phyloP scores from a whole-genome alignment of 805 yeast species.

The Suhomyces sp. region DNA sequence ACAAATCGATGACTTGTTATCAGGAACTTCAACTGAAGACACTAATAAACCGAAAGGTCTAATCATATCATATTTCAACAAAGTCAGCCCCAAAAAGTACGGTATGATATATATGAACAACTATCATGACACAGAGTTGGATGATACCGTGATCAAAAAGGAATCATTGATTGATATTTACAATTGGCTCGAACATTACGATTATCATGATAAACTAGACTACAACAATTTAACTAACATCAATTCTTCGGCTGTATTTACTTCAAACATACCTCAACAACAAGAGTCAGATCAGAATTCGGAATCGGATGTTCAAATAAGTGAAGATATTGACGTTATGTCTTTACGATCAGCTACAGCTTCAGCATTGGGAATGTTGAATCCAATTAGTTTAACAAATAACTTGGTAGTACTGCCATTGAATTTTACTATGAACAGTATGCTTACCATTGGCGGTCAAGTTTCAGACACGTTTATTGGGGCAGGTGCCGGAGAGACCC shows the following conservation, averaged over 20 bases:
- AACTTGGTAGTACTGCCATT: slow-evolving; percentile 39
- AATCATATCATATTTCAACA: slow-evolving; percentile 28
- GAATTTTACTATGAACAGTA: slow-evolving; percentile 33
- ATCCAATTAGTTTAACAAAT: slow-evolving; percentile 36
- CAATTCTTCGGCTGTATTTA: slow-evolving; percentile 3
- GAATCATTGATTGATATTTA: slow-evolving; percentile 23
- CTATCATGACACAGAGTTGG: slow-evolving; percentile 4
- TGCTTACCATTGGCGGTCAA: slow-evolving; percentile 24
- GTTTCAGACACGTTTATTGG: slow-evolving; percentile 3
- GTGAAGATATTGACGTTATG: slow-evolving; percentile 5
- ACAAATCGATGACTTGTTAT: slow-evolving; percentile 22
- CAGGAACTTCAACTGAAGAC: not conserved
- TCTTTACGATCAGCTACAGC: slow-evolving; percentile 11
- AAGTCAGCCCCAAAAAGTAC: slow-evolving; percentile 26
- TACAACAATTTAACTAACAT: slow-evolving; percentile 13
- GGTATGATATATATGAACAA: slow-evolving; percentile 28
- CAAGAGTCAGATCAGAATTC: slow-evolving; percentile 10
- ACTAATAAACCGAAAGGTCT: slow-evolving; percentile 19
- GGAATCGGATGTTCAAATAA: slow-evolving; percentile 5
- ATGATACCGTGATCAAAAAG: slow-evolving; percentile 9
- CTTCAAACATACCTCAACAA: slow-evolving; percentile 8
- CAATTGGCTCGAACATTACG: slow-evolving; percentile 33
- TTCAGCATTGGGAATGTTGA: slow-evolving; percentile 28
- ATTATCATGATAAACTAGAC: slow-evolving; percentile 25
- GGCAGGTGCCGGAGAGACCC: not conserved